Conservation (phyloP, 2,329 filamentous ascomycete genomes). For the Pseudogymnoascus sp. region DNA sequence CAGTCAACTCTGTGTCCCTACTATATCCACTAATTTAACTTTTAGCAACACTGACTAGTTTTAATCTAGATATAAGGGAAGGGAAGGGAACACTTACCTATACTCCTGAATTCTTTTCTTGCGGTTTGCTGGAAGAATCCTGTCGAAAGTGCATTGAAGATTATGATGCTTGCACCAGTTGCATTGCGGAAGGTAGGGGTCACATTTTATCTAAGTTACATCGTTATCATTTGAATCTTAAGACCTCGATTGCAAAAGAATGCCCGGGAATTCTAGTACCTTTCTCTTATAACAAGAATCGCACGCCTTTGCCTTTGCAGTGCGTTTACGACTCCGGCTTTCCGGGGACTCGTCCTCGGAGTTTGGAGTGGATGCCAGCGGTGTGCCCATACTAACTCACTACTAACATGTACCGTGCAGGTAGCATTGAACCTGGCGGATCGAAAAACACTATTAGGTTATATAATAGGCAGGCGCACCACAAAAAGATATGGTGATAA, state of each 20-base stretch:
- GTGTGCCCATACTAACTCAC: not conserved
- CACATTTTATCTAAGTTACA: conserved; percentile 40
- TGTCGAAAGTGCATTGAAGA: conserved; percentile 37
- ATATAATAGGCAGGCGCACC: not conserved
- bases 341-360: not conserved
- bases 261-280: conserved; percentile 27
- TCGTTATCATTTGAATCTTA: not conserved
- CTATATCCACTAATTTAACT: not conserved
- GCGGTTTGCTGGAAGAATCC: conserved; percentile 27
- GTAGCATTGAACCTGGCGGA: not conserved
- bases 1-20: not conserved
- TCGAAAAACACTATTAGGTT: not conserved
- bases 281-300: conserved; percentile 43
- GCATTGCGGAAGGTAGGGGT: conserved; percentile 35
- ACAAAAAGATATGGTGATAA: not conserved
- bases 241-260: not conserved
- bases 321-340: not conserved
- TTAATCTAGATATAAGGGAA: conserved; percentile 29
- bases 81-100: conserved; percentile 24
- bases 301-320: conserved; percentile 31
- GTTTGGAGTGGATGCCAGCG: not conserved
- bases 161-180: conserved; percentile 43
- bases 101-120: conserved; percentile 33
- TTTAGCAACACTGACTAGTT: conserved; percentile 10
- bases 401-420: not conserved